Base-by-base conservation (phyloP, 768 basidiomycete species). In the Pleurotus djamor region DNA sequence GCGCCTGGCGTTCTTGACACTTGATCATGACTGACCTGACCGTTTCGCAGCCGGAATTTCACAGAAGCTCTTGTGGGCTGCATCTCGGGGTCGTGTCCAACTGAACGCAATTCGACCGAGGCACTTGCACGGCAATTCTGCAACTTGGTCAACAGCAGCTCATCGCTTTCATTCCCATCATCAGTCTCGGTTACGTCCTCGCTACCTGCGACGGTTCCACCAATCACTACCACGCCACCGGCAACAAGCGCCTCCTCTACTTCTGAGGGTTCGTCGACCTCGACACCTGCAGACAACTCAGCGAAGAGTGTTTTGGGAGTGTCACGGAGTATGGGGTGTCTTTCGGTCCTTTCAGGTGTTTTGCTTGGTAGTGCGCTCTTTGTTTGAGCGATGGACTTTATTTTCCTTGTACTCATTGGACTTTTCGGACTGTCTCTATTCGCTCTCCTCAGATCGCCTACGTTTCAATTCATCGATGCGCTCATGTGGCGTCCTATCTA, bases 101-200 rank as follows among this genome's bases (percentile, higher is more conserved):
- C 65, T 43, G 74, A 78, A 49, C 63, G 83, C 1, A 32, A 66
- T 13, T 65, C 74, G 4, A 74, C 77, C 4, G 79, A 84, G 68
- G 63, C 59, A 13, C 72, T 84, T 35, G 76, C 81, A 1, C 74
- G 81, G 61, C 71, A 74, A 61, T 83, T 83, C 66, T 84, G 83
- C 64, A 71, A 75, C 16, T 48, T 77, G 52, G 75, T 76, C 6
- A 70, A 68, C 32, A 58, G 70, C 9, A 71, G 70, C 32, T 69
- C 74, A 4, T 69, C 74, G 1, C 66, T 80, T 43, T 63, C 72
- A 1, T 79, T 79, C 66, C 72, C 76, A 10, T 38, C 72, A 13
- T 63, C 72, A 1, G 64, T 70, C 8, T 48, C 67, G 1, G 59
- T 62, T 17, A 43, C 63, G 1, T 55, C 60, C 14, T 21, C 33